These are phyloP conservation scores for Medicago lupulina DNA, from an alignment of 306 rosid species.

Conservation along the genomic window DNA sequence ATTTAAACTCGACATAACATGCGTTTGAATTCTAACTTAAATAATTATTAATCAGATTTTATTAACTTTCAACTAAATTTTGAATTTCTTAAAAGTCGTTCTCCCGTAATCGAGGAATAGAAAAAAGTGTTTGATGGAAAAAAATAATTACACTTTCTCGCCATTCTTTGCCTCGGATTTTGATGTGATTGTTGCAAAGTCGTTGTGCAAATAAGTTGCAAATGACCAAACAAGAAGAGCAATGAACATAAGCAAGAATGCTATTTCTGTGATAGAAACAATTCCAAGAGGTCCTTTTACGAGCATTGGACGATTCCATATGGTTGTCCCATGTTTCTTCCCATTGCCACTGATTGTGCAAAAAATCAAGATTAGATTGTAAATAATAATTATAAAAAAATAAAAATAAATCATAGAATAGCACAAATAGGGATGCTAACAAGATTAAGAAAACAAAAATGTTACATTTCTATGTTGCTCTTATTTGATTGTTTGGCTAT, in stretches of 20 bases:
- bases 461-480: constrained; percentile 37
- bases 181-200: constrained; percentile 46
- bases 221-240: constrained; percentile 65
- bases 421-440: not conserved
- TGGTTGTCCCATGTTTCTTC: not conserved
- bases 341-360: not conserved
- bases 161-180: constrained; percentile 46
- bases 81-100: too few species aligned
- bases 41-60: too few species aligned
- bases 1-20: too few species aligned
- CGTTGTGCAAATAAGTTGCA: constrained; percentile 41
- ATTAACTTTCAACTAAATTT: too few species aligned
- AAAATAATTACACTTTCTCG: constrained; percentile 51
- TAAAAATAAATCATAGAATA: too few species aligned
- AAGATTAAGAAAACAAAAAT: not conserved
- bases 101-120: too few species aligned
- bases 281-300: constrained; percentile 89
- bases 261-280: constrained; percentile 64
- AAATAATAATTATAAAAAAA: not conserved
- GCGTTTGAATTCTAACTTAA: not conserved
- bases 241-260: constrained; percentile 68
- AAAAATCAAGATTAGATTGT: not conserved
- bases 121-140: too few species aligned
- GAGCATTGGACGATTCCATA: constrained; percentile 61
- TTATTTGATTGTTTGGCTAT: constrained; percentile 45